Base-by-base conservation (phyloP, 2,329 filamentous ascomycete species). In the Exophiala bonariae region DNA sequence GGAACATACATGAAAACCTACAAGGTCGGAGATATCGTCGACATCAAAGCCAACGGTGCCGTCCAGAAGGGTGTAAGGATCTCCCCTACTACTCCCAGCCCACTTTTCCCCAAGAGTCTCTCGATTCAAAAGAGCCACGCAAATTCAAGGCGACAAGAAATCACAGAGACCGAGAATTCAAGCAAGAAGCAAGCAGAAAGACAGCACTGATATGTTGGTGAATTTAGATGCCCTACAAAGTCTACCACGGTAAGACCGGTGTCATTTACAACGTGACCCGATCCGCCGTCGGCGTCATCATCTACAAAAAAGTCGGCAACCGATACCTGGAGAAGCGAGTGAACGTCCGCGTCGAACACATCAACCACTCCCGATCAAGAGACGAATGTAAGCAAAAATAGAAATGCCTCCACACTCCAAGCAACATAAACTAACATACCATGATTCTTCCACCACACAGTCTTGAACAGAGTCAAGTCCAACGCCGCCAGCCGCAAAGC, bases 291-390 rank as follows among this genome's bases (percentile, higher is more conserved):
- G 93, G 93, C 69, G 87, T 99, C 76, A 96, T 99, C 79, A 88
- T 99, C 79, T 92, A 95, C 87, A 96, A 96, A 85, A 89, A 95
- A 77, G 93, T 99, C 74, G 90, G 91, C 79, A 93, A 97, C 86
- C 88, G 92, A 70, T 99, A 96, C 85, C 82, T 99, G 74, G 93
- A 99, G 88, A 99, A 99, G 90, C 92, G 93, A 75, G 85, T 99
- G 81, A 97, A 96, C 85, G 82, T 99, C 79, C 89, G 93, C 73
- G 78, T 97, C 76, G 93, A 99, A 86, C 93, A 99, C 86, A 83
- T 99, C 77, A 78, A 79, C 69, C 87, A 88, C 72, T 97, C 92
- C 64, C 87, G 93, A 74, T 97, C 92, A 68, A 85, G 93, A 71
- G 92, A 97, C 68, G 92, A 93, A 75, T 97, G 52, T 55, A 55